Base-by-base conservation (phyloP, 768 basidiomycete genomes). In the Gloeopeniophorella convolvens region DNA sequence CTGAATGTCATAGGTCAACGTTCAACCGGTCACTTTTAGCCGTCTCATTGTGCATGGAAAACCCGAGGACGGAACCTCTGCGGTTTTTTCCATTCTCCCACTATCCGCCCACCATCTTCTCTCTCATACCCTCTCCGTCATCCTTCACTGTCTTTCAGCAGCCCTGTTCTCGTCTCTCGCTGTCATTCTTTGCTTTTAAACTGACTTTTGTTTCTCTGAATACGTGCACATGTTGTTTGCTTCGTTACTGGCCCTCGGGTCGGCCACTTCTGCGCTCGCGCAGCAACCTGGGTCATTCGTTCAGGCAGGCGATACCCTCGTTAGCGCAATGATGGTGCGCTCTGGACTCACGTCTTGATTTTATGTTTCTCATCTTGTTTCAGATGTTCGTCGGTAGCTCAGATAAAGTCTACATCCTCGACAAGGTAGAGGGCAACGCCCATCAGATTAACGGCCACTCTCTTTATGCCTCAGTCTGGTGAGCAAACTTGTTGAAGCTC, bases 321-420 rank as follows among this genome's bases (percentile, higher is more conserved):
- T 32, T 15, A 32, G 31, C 31, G 31, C 31, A 15, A 32, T 32
- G 31, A 32, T 32, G 31, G 31, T 32, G 15, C 15, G 31, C 31
- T 8, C 31, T 32, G 31, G 15, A 32, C 8, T 32, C 8, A 32
- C 31, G 7, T 7, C 15, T 15, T 15, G 31, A 8, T 8, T 15
- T 8, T 32, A 7, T 15, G 8, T 32, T 15, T 7, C 31, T 32
- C 15, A 32, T 9, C 31, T 18, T 26, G n/a, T 13, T 2, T 45
- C 61, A 85, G 86, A 80, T 85, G 78, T 89, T 92, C 64, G 69
- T 92, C 44, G 89, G 88, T 24, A 87, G 84, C 54, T 70, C 77
- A 13, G 71, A 89, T 59, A 89, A 81, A 64, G 84, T 94, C 24
- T 94, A 92, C 68, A 85, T 93, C 27, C 69, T 93, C 20, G 91